Conservation (phyloP, 2,329 filamentous ascomycete genomes). For the Aspergillus uvarum region DNA sequence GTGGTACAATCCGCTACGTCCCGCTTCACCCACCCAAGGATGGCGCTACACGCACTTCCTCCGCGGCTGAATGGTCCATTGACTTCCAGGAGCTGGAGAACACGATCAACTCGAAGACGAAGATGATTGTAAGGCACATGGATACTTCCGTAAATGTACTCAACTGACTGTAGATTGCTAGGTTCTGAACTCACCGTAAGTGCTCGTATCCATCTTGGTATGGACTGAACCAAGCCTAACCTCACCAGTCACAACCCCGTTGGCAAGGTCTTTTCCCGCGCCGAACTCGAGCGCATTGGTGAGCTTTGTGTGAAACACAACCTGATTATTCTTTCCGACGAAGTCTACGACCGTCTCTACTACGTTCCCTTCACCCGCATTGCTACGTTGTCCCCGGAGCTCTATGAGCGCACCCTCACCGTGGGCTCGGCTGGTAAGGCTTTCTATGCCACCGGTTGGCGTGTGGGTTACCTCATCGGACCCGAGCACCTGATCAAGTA, state of each 20-base stretch:
- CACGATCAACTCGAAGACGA: constrained; percentile 80
- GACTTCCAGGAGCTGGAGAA: constrained; percentile 79
- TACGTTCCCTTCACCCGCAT: constrained; percentile 95
- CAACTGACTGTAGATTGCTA: constrained; percentile 19
- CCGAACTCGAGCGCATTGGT: constrained; percentile 80
- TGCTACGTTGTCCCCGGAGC: constrained; percentile 84
- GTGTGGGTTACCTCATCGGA: constrained; percentile 92
- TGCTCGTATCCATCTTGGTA: background rate
- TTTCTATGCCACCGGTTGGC: constrained; percentile 97
- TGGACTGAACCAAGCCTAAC: constrained; percentile 11
- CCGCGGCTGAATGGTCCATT: constrained; percentile 83
- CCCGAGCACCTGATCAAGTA: constrained; percentile 86
- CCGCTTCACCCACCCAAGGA: constrained; percentile 86
- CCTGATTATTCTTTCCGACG: constrained; percentile 87
- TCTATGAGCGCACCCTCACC: constrained; percentile 83
- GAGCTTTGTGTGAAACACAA: constrained; percentile 89
- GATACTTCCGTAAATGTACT: background rate
- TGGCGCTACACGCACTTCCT: constrained; percentile 75
- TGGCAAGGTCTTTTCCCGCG: constrained; percentile 86
- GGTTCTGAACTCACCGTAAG: constrained; percentile 54
- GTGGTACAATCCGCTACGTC: constrained; percentile 91
- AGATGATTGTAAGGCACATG: constrained; percentile 75
- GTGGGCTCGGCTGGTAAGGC: constrained; percentile 97
- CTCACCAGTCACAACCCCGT: constrained; percentile 75
- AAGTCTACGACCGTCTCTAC: constrained; percentile 92